Evolutionary conservation across 2,329 filamentous ascomycete genomes (phyloP), one percentile per base, ranked within the genome.

Genomic region (Microdochium bolleyi): DNA sequence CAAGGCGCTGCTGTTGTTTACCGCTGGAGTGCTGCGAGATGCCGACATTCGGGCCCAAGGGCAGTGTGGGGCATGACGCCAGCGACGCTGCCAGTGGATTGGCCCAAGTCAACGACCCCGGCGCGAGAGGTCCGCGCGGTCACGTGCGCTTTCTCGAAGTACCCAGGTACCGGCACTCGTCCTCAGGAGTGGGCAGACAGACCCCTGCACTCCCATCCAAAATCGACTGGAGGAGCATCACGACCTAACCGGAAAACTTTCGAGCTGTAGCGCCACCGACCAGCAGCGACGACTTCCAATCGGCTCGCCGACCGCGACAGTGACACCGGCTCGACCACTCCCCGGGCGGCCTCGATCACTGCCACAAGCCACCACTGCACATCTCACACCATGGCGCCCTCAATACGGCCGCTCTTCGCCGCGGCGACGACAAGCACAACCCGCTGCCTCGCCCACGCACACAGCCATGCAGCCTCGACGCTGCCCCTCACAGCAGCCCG

Each of bases 401-500:
- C 30, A 46, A 27, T 50, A 22, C 53, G 56, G 44, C 55, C 52
- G 27, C 27, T 48, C 9, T 24, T 50, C 24, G 46, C 53, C 5
- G 3, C 27, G 16, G 30, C 53, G 22, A 3, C 48, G 1, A 34
- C 50, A 49, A 34, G 27, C 30, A 30, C 53, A n/a, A 9, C 44
- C 16, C 48, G 30, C 48, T 44, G 16, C 41, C 46, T 49, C 27
- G 38, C 51, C 58, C 30, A 25, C 14, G 14, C 53, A 25, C 11
- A 49, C 21, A 38, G n/a, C n/a, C 11, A 48, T 14, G 24, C 51
- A 10, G 19, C 48, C 48, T 49, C 52, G 27, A 22, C 25, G 14
- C 5, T 52, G 2, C 44, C n/a, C 44, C 27, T 9, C 54, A 41
- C 49, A 16, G 32, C 34, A 51, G 30, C 48, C 62, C 63, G 44